Conservation (phyloP, 2,329 filamentous ascomycete genomes). For the Juglanconis sp. region DNA sequence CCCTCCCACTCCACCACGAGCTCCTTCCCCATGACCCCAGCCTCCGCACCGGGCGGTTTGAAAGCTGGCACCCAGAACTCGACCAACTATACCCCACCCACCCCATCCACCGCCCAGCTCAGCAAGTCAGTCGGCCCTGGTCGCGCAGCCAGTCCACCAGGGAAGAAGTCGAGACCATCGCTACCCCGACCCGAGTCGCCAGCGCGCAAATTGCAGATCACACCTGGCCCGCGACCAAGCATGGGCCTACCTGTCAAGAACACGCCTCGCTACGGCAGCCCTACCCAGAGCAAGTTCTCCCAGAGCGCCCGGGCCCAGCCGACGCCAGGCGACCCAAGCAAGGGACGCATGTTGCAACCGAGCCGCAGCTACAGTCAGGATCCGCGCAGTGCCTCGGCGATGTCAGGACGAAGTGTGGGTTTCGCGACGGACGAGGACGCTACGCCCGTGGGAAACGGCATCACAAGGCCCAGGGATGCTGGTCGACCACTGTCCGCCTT, state of each 20-base stretch:
- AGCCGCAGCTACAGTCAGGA: conserved; percentile 51
- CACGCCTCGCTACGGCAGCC: conserved; percentile 61
- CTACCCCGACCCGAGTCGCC: conserved; percentile 88
- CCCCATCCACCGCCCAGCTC: conserved; percentile 70
- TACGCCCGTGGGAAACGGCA: conserved; percentile 49
- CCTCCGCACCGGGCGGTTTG: conserved; percentile 57
- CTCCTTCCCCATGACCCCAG: conserved; percentile 64
- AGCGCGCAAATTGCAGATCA: conserved; percentile 64
- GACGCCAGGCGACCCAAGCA: conserved; percentile 59
- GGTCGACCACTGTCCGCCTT: conserved; percentile 41
- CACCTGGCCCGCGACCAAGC: conserved; percentile 55
- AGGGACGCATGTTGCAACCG: conserved; percentile 42
- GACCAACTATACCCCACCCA: conserved; percentile 61
- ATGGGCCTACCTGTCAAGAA: conserved; percentile 50
- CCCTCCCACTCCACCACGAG: conserved; percentile 46
- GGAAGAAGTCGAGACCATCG: conserved; percentile 71
- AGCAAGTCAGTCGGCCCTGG: conserved; percentile 82
- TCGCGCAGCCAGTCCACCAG: conserved; percentile 67
- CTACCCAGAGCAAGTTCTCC: conserved; percentile 58
- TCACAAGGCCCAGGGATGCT: conserved; percentile 40
- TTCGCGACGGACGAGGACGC: conserved; percentile 56
- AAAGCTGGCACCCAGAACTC: conserved; percentile 55
- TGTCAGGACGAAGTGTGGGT: conserved; percentile 45
- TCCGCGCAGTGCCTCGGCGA: conserved; percentile 57
- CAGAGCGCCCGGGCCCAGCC: conserved; percentile 56